These are phyloP conservation scores for Cyclocybe cylindracea DNA, from an alignment of 768 basidiomycete species.

Conservation along the genomic window DNA sequence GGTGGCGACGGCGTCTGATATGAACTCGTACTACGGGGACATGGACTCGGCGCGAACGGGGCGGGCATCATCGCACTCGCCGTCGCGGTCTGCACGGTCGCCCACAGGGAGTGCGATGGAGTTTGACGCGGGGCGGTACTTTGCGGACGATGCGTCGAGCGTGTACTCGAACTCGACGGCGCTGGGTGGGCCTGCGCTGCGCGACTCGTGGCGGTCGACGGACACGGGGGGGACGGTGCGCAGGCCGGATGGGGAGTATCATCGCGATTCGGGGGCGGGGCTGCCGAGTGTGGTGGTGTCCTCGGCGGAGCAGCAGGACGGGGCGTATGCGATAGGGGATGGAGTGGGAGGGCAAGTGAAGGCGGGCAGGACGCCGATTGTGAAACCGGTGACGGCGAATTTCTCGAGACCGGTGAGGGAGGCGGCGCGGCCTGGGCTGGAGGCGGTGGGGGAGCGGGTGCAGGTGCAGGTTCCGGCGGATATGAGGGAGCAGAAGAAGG, in stretches of 20 bases:
- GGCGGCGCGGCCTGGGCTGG: conserved; percentile 34
- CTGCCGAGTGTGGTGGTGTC: conserved; percentile 58
- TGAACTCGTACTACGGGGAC: conserved; percentile 31
- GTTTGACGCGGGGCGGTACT: background rate
- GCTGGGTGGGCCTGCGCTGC: conserved; percentile 28
- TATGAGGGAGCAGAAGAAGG: conserved; percentile 45
- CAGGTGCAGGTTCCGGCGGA: conserved; percentile 30
- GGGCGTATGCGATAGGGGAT: background rate
- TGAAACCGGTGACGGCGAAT: conserved; percentile 46
- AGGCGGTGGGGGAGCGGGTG: conserved; percentile 53
- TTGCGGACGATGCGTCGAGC: conserved; percentile 12
- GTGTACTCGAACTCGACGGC: conserved; percentile 37
- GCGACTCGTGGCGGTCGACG: conserved; percentile 43
- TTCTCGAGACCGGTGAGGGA: conserved; percentile 66
- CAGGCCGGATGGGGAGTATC: conserved; percentile 11
- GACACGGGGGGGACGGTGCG: conserved; percentile 13
- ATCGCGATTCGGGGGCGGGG: conserved; percentile 2
- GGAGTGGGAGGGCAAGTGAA: conserved; percentile 5
- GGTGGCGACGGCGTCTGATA: conserved; percentile 37
- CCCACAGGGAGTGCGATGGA: conserved; percentile 15
- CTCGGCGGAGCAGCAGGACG: conserved; percentile 16
- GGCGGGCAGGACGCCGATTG: conserved; percentile 42
- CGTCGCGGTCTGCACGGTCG: conserved; percentile 9
- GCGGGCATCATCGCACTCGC: background rate
- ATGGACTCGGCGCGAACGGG: conserved; percentile 7